phyloP scores from a whole-genome alignment of 345 rosid genomes.

The Psidium friedrichsthalianum region DNA sequence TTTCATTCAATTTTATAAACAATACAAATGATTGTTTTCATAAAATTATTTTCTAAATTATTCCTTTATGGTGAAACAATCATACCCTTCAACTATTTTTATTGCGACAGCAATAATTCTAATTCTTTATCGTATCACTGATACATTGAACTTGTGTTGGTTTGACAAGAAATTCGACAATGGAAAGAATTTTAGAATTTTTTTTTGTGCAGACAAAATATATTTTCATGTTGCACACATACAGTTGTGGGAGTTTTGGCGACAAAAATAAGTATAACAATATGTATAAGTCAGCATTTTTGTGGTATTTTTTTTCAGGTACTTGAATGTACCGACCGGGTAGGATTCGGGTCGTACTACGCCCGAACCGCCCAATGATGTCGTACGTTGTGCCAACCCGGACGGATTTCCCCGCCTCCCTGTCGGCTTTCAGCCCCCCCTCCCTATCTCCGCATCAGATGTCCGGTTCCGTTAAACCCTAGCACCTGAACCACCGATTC shows the following conservation, averaged over 20 bases:
- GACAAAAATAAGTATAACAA: too few species aligned
- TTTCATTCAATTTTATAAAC: not conserved
- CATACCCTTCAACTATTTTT: accelerated
- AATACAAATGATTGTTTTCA: not conserved
- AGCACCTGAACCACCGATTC: not conserved
- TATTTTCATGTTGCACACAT: too few species aligned
- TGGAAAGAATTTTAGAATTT: not conserved
- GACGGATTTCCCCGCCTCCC: not conserved
- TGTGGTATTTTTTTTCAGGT: not conserved
- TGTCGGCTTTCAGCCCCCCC: not conserved
- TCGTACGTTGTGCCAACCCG: not conserved
- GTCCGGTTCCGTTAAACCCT: not conserved
- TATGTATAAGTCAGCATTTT: not conserved
- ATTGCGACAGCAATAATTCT: not conserved
- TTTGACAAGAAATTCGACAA: not conserved
- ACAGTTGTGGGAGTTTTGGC: too few species aligned
- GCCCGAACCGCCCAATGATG: not conserved
- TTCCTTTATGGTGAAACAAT: not conserved
- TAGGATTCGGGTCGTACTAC: not conserved
- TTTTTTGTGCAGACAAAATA: not conserved
- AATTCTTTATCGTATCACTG: accelerated
- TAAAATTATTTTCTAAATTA: not conserved
- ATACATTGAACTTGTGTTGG: accelerated
- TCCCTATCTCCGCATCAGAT: not conserved
- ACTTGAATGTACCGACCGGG: not conserved